Evolutionary conservation across 805 yeast species (phyloP).

Genomic region (Candida boidinii): DNA sequence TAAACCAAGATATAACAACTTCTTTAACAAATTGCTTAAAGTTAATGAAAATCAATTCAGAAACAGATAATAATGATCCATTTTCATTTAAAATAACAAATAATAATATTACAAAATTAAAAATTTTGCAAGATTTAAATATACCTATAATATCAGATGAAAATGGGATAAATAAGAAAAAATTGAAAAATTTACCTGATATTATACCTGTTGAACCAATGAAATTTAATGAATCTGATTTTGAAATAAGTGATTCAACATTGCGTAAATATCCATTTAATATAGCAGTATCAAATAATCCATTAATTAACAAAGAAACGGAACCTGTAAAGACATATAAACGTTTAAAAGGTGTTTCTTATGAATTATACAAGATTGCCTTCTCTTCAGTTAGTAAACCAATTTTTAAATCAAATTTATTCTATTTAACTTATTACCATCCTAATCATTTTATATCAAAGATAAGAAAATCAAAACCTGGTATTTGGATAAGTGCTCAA

Average conservation of each 20-base stretch:
- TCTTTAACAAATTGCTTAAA: background rate
- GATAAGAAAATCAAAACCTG: constrained; percentile 25
- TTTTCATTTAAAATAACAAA: too few species aligned
- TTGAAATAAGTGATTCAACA: constrained; percentile 5
- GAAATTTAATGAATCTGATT: constrained; percentile 4
- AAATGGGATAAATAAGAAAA: too few species aligned
- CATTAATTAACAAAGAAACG: constrained; percentile 6
- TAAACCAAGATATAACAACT: too few species aligned
- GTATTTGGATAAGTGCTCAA: constrained; percentile 9
- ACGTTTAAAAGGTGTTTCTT: constrained; percentile 16
- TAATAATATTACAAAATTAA: too few species aligned
- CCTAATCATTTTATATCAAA: constrained; percentile 13
- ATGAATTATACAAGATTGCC: constrained; percentile 10
- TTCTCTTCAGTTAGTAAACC: constrained; percentile 5
- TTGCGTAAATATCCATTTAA: constrained; percentile 7
- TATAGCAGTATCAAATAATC: constrained; percentile 9
- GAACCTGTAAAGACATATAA: constrained; percentile 7
- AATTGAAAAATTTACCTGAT: too few species aligned
- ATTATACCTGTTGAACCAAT: constrained; percentile 2
- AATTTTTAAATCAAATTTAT: constrained; percentile 14
- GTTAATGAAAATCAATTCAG: too few species aligned
- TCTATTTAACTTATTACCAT: constrained; percentile 15
- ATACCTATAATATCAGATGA: background rate
- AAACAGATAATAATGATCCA: too few species aligned
- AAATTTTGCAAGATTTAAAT: background rate